Percentiles rank a stretch among this genome's conserved stretches.
Conservation (phyloP, 805 yeast species). For the Ascoidea rubescens region DNA sequence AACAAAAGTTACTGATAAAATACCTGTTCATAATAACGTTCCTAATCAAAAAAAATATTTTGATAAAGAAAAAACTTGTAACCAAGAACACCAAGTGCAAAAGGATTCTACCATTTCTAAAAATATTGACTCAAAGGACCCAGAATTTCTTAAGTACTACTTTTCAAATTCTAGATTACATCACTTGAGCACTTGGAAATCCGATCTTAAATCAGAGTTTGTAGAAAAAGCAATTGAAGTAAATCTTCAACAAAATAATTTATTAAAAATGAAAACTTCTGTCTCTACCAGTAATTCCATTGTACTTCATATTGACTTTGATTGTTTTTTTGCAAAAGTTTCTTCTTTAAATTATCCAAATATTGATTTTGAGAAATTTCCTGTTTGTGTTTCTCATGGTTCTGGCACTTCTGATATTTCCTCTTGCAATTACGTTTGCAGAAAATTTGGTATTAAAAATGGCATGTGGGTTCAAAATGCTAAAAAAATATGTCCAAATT, state of each 20-base stretch:
- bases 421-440: conserved; percentile 81
- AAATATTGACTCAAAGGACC: conserved; percentile 52
- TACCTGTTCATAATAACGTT: too few species aligned
- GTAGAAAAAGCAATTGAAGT: conserved; percentile 29
- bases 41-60: too few species aligned
- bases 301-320: conserved; percentile 80
- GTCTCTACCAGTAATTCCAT: conserved; percentile 11
- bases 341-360: conserved; percentile 48
- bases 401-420: conserved; percentile 61
- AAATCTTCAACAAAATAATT: conserved; percentile 6
- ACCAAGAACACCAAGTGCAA: too few species aligned
- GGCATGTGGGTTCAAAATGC: conserved; percentile 88
- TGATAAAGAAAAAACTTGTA: too few species aligned
- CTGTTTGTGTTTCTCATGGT: conserved; percentile 50
- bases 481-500: conserved; percentile 41
- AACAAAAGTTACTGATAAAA: too few species aligned
- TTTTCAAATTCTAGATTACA: conserved; percentile 78
- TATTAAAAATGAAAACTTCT: background rate
- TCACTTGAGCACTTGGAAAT: conserved; percentile 79
- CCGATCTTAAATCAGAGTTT: conserved; percentile 52
- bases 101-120: background rate
- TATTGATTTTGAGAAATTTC: conserved; percentile 31
- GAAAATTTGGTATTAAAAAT: conserved; percentile 63
- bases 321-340: conserved; percentile 85
- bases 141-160: conserved; percentile 56